Conservation (phyloP, 352 stramenopile species). For the Blastocystis sp. region DNA sequence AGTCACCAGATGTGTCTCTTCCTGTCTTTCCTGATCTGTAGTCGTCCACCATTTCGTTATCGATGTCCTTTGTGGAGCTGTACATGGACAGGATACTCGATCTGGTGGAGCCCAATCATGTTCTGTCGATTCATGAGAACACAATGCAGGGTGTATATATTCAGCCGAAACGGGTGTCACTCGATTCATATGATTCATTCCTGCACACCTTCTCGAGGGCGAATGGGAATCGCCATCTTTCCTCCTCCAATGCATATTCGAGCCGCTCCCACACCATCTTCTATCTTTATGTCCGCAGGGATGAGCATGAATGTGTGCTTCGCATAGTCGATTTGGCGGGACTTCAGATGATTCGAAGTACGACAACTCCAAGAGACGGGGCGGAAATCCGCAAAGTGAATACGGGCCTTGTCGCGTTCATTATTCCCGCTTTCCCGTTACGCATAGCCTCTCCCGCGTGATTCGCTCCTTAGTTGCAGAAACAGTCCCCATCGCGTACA, state of each 20-base stretch:
- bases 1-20: neutral
- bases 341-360: neutral
- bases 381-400: neutral
- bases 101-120: neutral
- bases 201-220: neutral
- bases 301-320: neutral
- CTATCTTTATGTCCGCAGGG: neutral
- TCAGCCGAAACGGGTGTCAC: neutral
- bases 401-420: neutral
- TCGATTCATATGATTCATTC: neutral
- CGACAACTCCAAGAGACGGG: neutral
- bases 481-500: neutral
- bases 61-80: conserved; percentile 33
- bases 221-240: neutral
- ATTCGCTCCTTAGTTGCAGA: neutral
- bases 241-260: neutral
- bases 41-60: neutral
- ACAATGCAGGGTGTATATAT: neutral
- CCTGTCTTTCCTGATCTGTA: neutral
- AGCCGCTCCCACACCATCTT: neutral
- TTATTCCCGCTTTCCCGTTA: neutral
- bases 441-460: neutral
- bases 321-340: conserved; percentile 21
- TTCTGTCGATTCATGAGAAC: conserved; percentile 19
- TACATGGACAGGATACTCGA: conserved; percentile 41